Base-by-base conservation (phyloP, 305 asterid genomes). In the Solanum hybrid region DNA sequence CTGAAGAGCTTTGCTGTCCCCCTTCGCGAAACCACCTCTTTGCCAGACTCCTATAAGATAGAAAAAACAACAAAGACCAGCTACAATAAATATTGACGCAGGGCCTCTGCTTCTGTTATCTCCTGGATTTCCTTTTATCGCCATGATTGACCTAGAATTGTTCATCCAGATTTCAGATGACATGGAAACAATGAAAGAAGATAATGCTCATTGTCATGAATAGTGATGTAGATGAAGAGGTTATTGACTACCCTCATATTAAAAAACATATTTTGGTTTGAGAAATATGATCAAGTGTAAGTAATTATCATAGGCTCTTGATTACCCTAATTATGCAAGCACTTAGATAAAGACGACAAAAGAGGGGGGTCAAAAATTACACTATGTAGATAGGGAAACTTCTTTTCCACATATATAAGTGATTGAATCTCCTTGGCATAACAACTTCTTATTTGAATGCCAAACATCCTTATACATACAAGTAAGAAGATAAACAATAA, bases 21-120 rank as follows among this genome's bases (percentile, higher is more conserved):
- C 95, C 92, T 93, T 93, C 68, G 92, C 93, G 13, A 89, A 91
- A 57, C 95, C 94, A 78, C 94, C 91, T 89, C 91, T 92, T 81
- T 93, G 91, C 95, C 95, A 93, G 75, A 93, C 94, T 90, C 94
- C 93, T 78, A 93, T 81, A 68, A 91, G 92, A 85, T 89, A 93
- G 93, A 93, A 93, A 86, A 89, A 91, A 91, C 91, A 86, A 90
- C 93, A 92, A 15, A 93, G 90, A 29, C 91, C 91, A 38, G 89
- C 93, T 36, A 91, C 89, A 45, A 93, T 78, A 73, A 93, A 87
- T 83, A 93, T 77, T n/a, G 93, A 80, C 10, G 86, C 41, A 12
- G 93, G 88, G 75, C 89, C 90, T 85, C 94, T 91, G 73, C 91
- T 81, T 89, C 90, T 92, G 84, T 89, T 91, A 72, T 93, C 94